These are phyloP conservation scores for Gossypioides kirkii DNA, from an alignment of 345 rosid genomes.

Conservation along the genomic window DNA sequence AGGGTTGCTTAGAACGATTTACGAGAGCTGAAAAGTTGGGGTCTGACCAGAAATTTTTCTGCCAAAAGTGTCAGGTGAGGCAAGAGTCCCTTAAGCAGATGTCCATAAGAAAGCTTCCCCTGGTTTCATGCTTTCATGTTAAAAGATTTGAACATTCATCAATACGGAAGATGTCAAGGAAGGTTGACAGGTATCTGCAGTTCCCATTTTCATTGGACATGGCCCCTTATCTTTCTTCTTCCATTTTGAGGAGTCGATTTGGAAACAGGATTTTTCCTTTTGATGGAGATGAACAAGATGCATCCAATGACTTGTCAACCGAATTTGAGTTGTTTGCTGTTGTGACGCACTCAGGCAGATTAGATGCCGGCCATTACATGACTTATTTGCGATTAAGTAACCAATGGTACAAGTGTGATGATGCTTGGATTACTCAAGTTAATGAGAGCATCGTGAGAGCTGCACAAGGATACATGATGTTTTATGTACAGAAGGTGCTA, in stretches of 20 bases:
- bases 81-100: conserved; percentile 71
- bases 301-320: conserved; percentile 41
- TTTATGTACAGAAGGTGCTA: conserved; percentile 63
- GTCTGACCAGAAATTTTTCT: conserved; percentile 65
- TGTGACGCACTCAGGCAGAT: conserved; percentile 53
- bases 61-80: conserved; percentile 61
- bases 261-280: conserved; percentile 52
- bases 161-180: conserved; percentile 51
- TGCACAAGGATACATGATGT: conserved; percentile 72
- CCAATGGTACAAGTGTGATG: conserved; percentile 70
- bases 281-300: conserved; percentile 51
- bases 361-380: conserved; percentile 60
- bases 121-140: conserved; percentile 63
- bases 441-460: conserved; percentile 58
- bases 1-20: conserved; percentile 57
- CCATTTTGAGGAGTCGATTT: conserved; percentile 51
- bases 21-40: conserved; percentile 66
- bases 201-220: conserved; percentile 58
- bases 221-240: conserved; percentile 61
- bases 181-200: conserved; percentile 55
- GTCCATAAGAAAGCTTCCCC: conserved; percentile 67
- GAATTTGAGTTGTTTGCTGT: conserved; percentile 65
- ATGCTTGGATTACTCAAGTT: conserved; percentile 60
- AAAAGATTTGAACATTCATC: conserved; percentile 67
- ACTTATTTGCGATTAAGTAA: conserved; percentile 54